Percentiles rank a stretch among this genome's conserved stretches.
Evolutionary conservation across 1,284 basidiomycete genomes (phyloP).

Genomic region (Rhizoctonia solani): DNA sequence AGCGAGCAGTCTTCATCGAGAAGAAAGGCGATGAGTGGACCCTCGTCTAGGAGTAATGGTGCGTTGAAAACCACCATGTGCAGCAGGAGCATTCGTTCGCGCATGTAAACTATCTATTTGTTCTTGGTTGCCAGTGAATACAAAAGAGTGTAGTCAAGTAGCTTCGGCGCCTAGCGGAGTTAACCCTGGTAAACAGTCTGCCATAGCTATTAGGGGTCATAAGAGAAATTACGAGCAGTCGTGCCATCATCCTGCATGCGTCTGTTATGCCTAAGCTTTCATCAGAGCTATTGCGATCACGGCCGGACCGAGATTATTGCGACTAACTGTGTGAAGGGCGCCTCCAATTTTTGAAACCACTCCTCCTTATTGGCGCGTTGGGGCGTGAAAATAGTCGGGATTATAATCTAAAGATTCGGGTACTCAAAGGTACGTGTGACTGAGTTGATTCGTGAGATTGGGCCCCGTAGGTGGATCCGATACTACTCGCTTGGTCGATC

Average conservation of each 20-base stretch:
- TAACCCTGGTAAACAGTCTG: background rate
- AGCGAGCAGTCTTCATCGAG: conserved; percentile 76
- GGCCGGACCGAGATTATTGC: conserved; percentile 31
- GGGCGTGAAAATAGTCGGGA: background rate
- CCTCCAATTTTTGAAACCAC: background rate
- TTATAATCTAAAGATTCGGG: no score
- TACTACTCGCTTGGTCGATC: conserved; percentile 13
- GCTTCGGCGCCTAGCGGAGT: background rate
- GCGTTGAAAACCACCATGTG: conserved; percentile 24
- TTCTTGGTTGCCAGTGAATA: conserved; percentile 16
- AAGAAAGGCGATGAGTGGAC: conserved; percentile 67
- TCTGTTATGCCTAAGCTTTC: background rate
- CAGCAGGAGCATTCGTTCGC: background rate
- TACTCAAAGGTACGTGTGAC: no score
- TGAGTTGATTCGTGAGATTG: no score
- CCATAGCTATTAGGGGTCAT: background rate
- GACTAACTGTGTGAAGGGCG: conserved; percentile 7
- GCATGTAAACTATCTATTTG: conserved; percentile 26
- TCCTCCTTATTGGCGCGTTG: background rate
- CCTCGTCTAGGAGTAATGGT: conserved; percentile 56
- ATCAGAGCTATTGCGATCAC: conserved; percentile 25
- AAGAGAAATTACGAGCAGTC: background rate
- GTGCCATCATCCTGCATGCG: conserved; percentile 19
- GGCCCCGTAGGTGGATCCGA: background rate
- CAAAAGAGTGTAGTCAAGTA: conserved; percentile 3